phyloP scores from a whole-genome alignment of 2,329 filamentous ascomycete genomes.

The Ascochyta koolunga region DNA sequence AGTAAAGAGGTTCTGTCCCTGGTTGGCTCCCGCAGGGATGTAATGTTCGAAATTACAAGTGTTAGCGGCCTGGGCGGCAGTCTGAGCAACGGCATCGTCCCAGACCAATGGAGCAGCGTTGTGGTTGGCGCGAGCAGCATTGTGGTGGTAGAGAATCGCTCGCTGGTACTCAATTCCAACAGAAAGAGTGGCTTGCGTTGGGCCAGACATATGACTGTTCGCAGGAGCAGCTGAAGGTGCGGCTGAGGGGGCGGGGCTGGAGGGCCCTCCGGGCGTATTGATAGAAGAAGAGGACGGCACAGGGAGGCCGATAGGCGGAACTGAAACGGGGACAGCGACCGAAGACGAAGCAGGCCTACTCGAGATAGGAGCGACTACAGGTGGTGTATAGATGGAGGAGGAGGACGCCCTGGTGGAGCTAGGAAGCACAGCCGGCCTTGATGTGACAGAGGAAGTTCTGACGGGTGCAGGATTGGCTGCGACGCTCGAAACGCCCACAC shows the following conservation, averaged over 20 bases:
- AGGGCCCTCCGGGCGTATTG: not conserved
- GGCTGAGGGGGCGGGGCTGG: not conserved
- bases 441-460: not conserved
- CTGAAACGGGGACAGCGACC: no score
- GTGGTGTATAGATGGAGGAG: not conserved
- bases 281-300: not conserved
- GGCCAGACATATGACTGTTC: conserved; percentile 27
- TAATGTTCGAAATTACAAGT: conserved; percentile 75
- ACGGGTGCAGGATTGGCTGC: not conserved
- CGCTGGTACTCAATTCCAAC: conserved; percentile 37
- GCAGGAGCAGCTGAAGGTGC: not conserved
- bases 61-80: conserved; percentile 73
- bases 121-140: conserved; percentile 84
- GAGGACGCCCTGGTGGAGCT: not conserved
- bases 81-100: conserved; percentile 63
- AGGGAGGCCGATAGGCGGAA: not conserved
- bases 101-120: conserved; percentile 69
- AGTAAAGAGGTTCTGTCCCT: conserved; percentile 94
- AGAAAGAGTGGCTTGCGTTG: conserved; percentile 32
- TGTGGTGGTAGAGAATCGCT: conserved; percentile 72
- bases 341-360: not conserved
- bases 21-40: conserved; percentile 51
- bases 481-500: not conserved
- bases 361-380: not conserved
- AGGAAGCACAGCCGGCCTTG: not conserved